A percentile compares a stretch with the other conserved stretches of the same genome.
phyloP scores from a whole-genome alignment of 306 rosid species.

The Dalbergia oliveri region DNA sequence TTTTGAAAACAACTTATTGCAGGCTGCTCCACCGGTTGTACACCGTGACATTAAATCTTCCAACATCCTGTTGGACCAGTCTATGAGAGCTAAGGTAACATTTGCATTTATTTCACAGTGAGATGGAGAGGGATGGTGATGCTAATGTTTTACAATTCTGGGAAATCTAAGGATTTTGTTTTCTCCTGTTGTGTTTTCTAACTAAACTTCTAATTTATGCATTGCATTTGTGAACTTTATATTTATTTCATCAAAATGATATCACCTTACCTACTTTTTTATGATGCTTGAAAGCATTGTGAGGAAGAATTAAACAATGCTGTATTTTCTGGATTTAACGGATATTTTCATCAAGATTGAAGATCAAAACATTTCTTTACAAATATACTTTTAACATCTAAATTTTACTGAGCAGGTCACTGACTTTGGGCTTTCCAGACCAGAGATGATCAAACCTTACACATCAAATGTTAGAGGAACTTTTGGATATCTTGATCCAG shows the following conservation, averaged over 20 bases:
- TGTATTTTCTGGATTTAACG: constrained; percentile 3
- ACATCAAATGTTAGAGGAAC: constrained; percentile 52
- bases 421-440: constrained; percentile 61
- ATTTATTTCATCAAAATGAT: constrained; percentile 24
- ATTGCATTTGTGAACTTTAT: constrained; percentile 16
- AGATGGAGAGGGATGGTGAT: constrained; percentile 21
- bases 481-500: constrained; percentile 59
- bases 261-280: neutral
- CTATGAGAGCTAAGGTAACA: constrained; percentile 86
- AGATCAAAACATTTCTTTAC: constrained; percentile 1
- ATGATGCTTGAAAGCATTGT: neutral
- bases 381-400: neutral
- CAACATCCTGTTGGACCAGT: constrained; percentile 81
- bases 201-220: neutral
- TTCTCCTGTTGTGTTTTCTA: neutral
- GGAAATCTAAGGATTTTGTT: neutral
- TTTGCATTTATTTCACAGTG: constrained; percentile 41
- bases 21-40: constrained; percentile 95
- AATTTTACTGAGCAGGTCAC: constrained; percentile 51
- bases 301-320: neutral
- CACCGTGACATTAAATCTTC: constrained; percentile 96
- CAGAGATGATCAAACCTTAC: constrained; percentile 51
- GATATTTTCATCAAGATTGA: neutral
- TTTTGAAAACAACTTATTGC: constrained; percentile 37
- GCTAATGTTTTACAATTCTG: neutral